Percentiles rank a stretch among this genome's conserved stretches.
phyloP scores from a whole-genome alignment of 768 basidiomycete genomes.

The Tricholomella constricta region DNA sequence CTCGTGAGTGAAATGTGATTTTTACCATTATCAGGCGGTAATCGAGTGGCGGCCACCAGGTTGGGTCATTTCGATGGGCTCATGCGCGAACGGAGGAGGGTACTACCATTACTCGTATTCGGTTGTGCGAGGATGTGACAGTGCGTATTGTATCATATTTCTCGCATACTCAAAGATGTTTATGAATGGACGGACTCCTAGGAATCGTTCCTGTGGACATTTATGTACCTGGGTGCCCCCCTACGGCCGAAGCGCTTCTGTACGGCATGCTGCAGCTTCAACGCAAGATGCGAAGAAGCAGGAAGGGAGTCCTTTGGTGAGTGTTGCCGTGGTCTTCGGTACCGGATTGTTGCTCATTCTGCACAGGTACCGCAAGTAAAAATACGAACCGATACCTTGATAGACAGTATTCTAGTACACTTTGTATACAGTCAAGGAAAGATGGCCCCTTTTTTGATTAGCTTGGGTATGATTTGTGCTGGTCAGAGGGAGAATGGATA shows the following conservation, averaged over 20 bases:
- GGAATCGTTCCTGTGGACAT: slow-evolving; percentile 98
- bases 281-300: slow-evolving; percentile 89
- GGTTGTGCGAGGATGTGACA: slow-evolving; percentile 97
- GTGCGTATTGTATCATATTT: slow-evolving; percentile 47
- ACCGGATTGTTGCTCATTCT: slow-evolving; percentile 2
- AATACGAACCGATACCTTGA: neutral
- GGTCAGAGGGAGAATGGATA: too few species aligned
- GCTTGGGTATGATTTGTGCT: neutral
- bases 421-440: slow-evolving; percentile 1
- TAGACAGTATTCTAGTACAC: slow-evolving; percentile 11
- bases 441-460: neutral
- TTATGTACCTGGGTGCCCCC: slow-evolving; percentile 95
- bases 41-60: slow-evolving; percentile 41
- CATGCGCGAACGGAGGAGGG: slow-evolving; percentile 97
- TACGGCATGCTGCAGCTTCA: slow-evolving; percentile 97
- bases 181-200: slow-evolving; percentile 27
- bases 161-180: slow-evolving; percentile 10
- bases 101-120: slow-evolving; percentile 99
- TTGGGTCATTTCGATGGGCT: slow-evolving; percentile 99
- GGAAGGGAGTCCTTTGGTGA: slow-evolving; percentile 88
- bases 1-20: slow-evolving; percentile 52
- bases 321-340: slow-evolving; percentile 14
- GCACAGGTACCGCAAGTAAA: slow-evolving; percentile 59
- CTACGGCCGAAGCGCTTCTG: slow-evolving; percentile 94
- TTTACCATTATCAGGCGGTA: neutral